These are phyloP conservation scores for Neoascochyta sp. DNA, from an alignment of 2,329 filamentous ascomycete species.

Conservation along the genomic window DNA sequence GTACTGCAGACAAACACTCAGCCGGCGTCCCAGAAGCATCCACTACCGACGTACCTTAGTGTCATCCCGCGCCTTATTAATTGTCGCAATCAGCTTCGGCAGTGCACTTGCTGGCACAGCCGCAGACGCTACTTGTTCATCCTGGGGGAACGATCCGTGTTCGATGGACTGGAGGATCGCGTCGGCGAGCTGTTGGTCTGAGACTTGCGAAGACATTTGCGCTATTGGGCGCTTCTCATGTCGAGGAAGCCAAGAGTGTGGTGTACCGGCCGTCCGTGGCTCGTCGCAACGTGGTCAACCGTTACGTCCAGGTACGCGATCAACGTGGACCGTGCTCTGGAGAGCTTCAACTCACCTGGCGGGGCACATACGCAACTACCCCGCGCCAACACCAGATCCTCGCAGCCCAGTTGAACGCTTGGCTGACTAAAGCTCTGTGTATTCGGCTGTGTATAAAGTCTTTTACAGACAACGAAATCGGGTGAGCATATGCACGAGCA, in stretches of 20 bases:
- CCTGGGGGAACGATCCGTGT: conserved; percentile 54
- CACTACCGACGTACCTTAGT: conserved; percentile 45
- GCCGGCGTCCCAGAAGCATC: neutral
- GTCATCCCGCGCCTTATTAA: conserved; percentile 51
- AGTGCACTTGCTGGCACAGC: conserved; percentile 49
- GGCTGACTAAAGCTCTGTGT: no score
- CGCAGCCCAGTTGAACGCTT: no score
- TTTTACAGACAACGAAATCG: no score
- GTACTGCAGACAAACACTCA: conserved; percentile 43
- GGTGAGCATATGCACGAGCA: no score
- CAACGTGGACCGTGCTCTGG: conserved; percentile 6
- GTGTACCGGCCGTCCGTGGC: conserved; percentile 4
- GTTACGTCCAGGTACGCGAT: conserved; percentile 5
- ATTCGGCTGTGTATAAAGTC: no score
- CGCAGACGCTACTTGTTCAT: conserved; percentile 53
- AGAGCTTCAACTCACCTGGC: conserved; percentile 7
- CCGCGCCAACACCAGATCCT: no score
- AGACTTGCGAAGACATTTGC: conserved; percentile 29
- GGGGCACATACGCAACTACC: conserved; percentile 8
- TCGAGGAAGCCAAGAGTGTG: conserved; percentile 4
- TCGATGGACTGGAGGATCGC: conserved; percentile 63
- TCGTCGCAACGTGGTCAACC: conserved; percentile 7
- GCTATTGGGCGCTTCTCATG: conserved; percentile 13
- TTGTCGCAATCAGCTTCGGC: conserved; percentile 48
- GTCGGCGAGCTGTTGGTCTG: conserved; percentile 48